Base-by-base conservation (phyloP, 106 monocot species). In the Platanthera guangdongensis region DNA sequence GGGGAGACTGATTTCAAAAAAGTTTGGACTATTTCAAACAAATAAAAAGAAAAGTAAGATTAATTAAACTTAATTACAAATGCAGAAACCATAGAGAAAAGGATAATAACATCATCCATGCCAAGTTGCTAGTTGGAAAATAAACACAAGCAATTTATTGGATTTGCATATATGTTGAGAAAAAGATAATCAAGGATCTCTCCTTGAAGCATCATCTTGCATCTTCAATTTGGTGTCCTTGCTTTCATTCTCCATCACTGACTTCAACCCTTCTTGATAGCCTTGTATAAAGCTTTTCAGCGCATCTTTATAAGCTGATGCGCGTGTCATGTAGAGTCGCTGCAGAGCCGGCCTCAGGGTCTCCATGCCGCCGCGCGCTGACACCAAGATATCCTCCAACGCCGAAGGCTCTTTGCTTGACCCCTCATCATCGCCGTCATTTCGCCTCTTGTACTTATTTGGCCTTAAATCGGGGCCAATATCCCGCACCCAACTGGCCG, bases 401-500 rank as follows among this genome's bases (percentile, higher is more conserved):
- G 50, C 49, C 5, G 81, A 84, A 8, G 81, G 81, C 47, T 81
- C 84, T 10, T 15, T 77, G 28, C 72, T 72, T 3, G 50, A 51
- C 13, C 51, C 54, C 51, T 16, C n/a, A 11, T 83, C 68, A 13
- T 8, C 49, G 48, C 76, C 71, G 13, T 72, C 73, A 4, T 54
- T 50, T 30, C 7, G 8, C 6, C 68, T 74, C 39, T 79, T 79
- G 52, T 82, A 78, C 72, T 80, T 76, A 30, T 81, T 73, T 0
- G 84, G 82, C 48, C 80, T 82, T 19, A 87, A 78, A 11, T 84
- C 87, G 9, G 87, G 84, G 9, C 87, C 87, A 19, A 87, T 87
- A 53, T 84, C 85, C 64, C 92, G 51, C 9, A 90, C 88, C 95
- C 95, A 95, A 53, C 92, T 90, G 11, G 87, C 92, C 3, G 85